Conservation (phyloP, 2,329 filamentous ascomycete species). For the Coccinonectria pachysandricola region DNA sequence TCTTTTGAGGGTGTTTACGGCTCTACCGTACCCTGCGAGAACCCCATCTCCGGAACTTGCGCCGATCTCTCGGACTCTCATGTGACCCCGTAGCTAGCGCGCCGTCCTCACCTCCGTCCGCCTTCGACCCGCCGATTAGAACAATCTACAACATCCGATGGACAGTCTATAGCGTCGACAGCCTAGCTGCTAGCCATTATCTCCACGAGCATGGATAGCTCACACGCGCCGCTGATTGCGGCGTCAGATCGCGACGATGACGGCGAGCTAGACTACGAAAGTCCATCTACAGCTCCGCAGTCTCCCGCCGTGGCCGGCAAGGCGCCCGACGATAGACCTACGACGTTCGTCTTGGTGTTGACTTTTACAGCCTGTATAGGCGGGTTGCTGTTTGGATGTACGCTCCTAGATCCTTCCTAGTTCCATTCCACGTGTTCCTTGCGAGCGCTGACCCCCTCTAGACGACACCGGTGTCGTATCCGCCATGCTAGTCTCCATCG, state of each 20-base stretch:
- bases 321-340: constrained; percentile 22
- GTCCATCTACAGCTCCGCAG: constrained; percentile 13
- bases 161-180: too few species aligned
- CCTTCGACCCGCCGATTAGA: too few species aligned
- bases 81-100: too few species aligned
- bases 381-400: constrained; percentile 58
- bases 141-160: too few species aligned
- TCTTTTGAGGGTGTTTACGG: too few species aligned
- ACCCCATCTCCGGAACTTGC: too few species aligned
- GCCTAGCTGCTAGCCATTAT: constrained; percentile 1
- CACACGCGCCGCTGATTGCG: constrained; percentile 30
- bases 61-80: too few species aligned
- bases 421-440: too few species aligned
- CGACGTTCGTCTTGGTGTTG: constrained; percentile 49
- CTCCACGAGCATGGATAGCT: constrained; percentile 23
- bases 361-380: constrained; percentile 57
- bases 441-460: constrained; percentile 23
- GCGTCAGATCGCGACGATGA: constrained; percentile 19
- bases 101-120: too few species aligned
- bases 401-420: too few species aligned
- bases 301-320: constrained; percentile 19
- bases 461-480: constrained; percentile 62
- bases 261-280: constrained; percentile 23
- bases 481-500: constrained; percentile 55
- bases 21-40: too few species aligned